Evolutionary conservation across 805 yeast genomes (phyloP).

Genomic region (Kluyveromyces wickerhamii): DNA sequence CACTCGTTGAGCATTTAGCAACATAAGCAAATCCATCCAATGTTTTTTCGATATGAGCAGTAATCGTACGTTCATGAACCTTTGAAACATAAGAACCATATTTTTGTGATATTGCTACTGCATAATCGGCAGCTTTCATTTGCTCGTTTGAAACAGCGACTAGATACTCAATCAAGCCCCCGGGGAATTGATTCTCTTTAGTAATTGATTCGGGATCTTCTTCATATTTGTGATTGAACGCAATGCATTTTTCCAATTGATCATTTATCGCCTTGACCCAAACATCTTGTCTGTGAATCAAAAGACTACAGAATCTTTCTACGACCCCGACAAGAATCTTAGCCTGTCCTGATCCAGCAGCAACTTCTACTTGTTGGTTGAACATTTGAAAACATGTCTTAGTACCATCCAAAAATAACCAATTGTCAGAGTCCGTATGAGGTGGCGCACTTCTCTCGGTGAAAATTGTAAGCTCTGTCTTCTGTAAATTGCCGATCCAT

Average conservation of each 20-base stretch:
- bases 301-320: constrained; percentile 55
- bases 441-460: constrained; percentile 64
- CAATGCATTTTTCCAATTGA: constrained; percentile 39
- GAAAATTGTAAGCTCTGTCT: constrained; percentile 62
- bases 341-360: constrained; percentile 78
- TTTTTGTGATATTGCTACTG: constrained; percentile 62
- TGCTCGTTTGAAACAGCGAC: constrained; percentile 83
- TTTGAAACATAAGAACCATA: constrained; percentile 60
- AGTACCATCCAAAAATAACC: constrained; percentile 65
- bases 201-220: constrained; percentile 30
- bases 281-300: constrained; percentile 51
- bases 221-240: constrained; percentile 28
- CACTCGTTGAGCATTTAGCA: constrained; percentile 55
- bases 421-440: constrained; percentile 55
- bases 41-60: constrained; percentile 49
- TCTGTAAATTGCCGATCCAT: constrained; percentile 68
- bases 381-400: constrained; percentile 74
- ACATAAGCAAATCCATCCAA: constrained; percentile 74
- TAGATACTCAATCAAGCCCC: constrained; percentile 73
- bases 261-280: constrained; percentile 51
- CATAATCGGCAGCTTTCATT: constrained; percentile 57
- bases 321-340: constrained; percentile 72
- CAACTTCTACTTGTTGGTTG: constrained; percentile 83
- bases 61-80: constrained; percentile 52
- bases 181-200: constrained; percentile 42